Conservation (phyloP, 768 basidiomycete species). For the Tylopilus sp. region DNA sequence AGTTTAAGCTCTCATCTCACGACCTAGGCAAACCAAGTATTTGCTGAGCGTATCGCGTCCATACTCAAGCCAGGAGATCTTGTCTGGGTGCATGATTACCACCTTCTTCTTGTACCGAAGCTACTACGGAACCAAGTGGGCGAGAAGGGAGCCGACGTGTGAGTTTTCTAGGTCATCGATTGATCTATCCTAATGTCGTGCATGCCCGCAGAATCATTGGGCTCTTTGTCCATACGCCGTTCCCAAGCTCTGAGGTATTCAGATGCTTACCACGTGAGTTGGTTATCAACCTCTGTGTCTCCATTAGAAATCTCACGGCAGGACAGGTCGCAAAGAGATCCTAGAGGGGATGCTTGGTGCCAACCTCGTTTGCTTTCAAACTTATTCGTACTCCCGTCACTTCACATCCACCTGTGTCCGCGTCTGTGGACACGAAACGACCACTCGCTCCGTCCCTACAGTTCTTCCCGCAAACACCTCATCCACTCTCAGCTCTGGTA, state of each 20-base stretch:
- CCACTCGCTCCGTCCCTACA: constrained; percentile 23
- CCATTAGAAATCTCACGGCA: not conserved
- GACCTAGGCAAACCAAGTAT: constrained; percentile 77
- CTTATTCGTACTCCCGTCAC: constrained; percentile 93
- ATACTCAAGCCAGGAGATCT: constrained; percentile 88
- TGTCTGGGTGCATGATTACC: constrained; percentile 95
- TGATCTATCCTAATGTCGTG: not conserved
- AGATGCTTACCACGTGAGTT: constrained; percentile 82
- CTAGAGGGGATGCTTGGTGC: constrained; percentile 98
- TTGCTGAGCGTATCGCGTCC: constrained; percentile 69
- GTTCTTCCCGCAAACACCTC: constrained; percentile 1
- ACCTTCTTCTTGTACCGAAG: constrained; percentile 86
- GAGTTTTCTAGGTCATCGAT: not conserved
- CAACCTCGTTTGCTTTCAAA: constrained; percentile 96
- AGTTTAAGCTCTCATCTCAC: constrained; percentile 5
- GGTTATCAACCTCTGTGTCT: not conserved
- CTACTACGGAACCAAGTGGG: constrained; percentile 68
- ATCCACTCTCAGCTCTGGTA: constrained; percentile 3
- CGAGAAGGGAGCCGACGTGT: constrained; percentile 28
- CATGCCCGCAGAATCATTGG: constrained; percentile 55
- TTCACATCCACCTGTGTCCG: constrained; percentile 94
- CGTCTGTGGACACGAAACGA: constrained; percentile 92
- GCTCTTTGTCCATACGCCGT: constrained; percentile 96
- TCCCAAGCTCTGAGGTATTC: constrained; percentile 96
- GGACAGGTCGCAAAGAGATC: constrained; percentile 83